Conservation (phyloP, 257 asterid genomes). For the Forsythia suspensa region DNA sequence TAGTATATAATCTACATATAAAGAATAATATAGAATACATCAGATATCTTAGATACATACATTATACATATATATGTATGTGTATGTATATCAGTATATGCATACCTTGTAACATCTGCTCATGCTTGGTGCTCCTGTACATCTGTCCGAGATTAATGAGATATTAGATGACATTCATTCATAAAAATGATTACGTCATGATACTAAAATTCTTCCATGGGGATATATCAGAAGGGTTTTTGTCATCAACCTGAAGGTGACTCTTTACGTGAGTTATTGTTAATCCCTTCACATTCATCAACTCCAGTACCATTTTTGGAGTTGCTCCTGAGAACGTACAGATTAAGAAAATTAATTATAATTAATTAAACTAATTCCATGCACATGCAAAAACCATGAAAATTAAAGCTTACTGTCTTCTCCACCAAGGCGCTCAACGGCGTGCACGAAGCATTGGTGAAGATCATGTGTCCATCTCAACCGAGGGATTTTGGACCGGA, state of each 20-base stretch:
- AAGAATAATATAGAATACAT: no score
- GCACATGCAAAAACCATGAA: slow-evolving; percentile 29
- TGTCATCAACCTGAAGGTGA: slow-evolving; percentile 67
- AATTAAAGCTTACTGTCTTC: slow-evolving; percentile 50
- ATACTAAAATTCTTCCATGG: background rate
- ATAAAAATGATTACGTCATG: slow-evolving; percentile 3
- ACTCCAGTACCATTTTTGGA: slow-evolving; percentile 72
- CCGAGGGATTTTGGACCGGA: slow-evolving; percentile 62
- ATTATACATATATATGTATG: no score
- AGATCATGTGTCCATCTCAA: slow-evolving; percentile 71
- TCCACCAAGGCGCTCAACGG: slow-evolving; percentile 72
- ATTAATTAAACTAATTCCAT: slow-evolving; percentile 12
- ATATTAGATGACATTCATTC: slow-evolving; percentile 3
- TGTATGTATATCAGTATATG: background rate
- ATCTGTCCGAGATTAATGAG: slow-evolving; percentile 47
- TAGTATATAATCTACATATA: no score
- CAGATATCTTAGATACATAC: no score
- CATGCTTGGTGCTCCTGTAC: slow-evolving; percentile 77
- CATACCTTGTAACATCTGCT: slow-evolving; percentile 61
- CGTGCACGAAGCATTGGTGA: slow-evolving; percentile 61
- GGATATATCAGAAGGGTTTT: background rate
- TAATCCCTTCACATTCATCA: slow-evolving; percentile 79
- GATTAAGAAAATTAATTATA: background rate
- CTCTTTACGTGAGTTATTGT: slow-evolving; percentile 79
- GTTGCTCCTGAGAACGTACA: slow-evolving; percentile 57